Evolutionary conservation across 352 stramenopile species (phyloP).

Genomic region (Globisporangium emineosum): DNA sequence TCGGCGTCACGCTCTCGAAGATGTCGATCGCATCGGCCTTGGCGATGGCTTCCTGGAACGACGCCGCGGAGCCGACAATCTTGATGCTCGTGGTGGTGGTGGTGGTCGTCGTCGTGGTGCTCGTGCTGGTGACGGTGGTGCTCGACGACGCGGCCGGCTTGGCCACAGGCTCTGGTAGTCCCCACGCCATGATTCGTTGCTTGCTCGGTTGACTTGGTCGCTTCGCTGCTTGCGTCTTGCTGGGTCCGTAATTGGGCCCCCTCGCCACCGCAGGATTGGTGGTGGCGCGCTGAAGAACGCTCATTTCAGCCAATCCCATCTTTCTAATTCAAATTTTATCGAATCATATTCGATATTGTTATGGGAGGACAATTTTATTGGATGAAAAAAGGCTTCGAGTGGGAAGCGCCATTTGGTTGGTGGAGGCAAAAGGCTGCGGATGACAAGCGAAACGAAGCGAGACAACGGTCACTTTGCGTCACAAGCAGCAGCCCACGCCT

Average conservation of each 20-base stretch:
- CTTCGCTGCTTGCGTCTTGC: conserved; percentile 20
- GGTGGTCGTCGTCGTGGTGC: conserved; percentile 16
- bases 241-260: conserved; percentile 21
- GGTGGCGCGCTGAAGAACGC: conserved; percentile 31
- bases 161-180: conserved; percentile 35
- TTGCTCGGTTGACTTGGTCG: conserved; percentile 3
- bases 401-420: conserved; percentile 47
- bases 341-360: conserved; percentile 15
- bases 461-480: conserved; percentile 16
- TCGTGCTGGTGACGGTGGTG: conserved; percentile 25
- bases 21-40: conserved; percentile 55
- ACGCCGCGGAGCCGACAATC: conserved; percentile 7
- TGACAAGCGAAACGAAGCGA: conserved; percentile 19
- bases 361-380: conserved; percentile 23
- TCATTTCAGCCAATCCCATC: conserved; percentile 40
- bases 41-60: conserved; percentile 23
- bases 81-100: conserved; percentile 15
- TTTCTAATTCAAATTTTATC: conserved; percentile 7
- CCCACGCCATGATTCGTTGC: conserved; percentile 48
- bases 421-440: conserved; percentile 23
- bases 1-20: conserved; percentile 63
- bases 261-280: conserved; percentile 25
- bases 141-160: conserved; percentile 23
- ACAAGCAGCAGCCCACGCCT: conserved; percentile 2
- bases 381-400: conserved; percentile 30